Conservation (phyloP, 495 filamentous ascomycete genomes). For the Halenospora varia region DNA sequence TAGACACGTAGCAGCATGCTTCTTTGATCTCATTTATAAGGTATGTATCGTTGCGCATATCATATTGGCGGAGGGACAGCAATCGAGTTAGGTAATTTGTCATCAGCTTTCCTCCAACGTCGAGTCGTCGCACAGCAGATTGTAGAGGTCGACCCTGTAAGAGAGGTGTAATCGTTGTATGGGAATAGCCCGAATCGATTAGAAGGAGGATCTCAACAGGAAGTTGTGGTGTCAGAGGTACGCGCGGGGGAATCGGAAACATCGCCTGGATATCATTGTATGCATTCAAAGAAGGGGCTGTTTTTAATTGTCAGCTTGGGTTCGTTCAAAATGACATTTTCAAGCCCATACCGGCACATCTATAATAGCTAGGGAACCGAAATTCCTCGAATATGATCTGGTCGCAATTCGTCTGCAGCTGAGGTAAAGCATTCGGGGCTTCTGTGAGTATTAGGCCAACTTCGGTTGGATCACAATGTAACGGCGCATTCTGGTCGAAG, state of each 20-base stretch:
- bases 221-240: constrained; percentile 34
- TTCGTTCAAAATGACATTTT: constrained; percentile 3
- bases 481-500: constrained; percentile 66
- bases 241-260: constrained; percentile 44
- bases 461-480: constrained; percentile 69
- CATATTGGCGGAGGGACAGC: constrained; percentile 85
- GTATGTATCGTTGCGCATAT: constrained; percentile 89
- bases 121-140: constrained; percentile 76
- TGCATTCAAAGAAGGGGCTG: constrained; percentile 65
- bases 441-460: constrained; percentile 84
- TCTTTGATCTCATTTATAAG: constrained; percentile 97
- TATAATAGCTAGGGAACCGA: constrained; percentile 83
- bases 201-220: constrained; percentile 82
- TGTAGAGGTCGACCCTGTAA: constrained; percentile 78
- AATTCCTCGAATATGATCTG: constrained; percentile 98
- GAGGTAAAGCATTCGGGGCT: constrained; percentile 79
- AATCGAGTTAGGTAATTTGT: constrained; percentile 94
- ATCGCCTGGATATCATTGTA: constrained; percentile 74
- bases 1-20: constrained; percentile 75
- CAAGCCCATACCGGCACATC: constrained; percentile 57
- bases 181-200: constrained; percentile 88
- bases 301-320: neutral
- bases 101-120: constrained; percentile 87
- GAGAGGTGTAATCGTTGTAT: constrained; percentile 88
- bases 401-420: constrained; percentile 83